Evolutionary conservation across 2,329 filamentous ascomycete species (phyloP).

Genomic region (Colletotrichum acutatum): DNA sequence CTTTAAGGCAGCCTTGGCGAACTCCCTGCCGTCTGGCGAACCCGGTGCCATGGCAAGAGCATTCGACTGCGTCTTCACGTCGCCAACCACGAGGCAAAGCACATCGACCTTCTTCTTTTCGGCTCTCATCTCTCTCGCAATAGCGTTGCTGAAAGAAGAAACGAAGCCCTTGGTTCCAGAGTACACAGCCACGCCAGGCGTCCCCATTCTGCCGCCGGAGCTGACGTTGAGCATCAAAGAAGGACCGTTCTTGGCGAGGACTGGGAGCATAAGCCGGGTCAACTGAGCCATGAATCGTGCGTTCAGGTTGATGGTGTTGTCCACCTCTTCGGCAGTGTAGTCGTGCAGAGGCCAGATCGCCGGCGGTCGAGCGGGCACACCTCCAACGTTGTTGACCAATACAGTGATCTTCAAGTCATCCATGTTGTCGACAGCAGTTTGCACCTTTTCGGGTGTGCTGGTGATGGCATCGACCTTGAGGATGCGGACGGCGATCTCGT

Average conservation of each 20-base stretch:
- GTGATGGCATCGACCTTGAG: conserved; percentile 44
- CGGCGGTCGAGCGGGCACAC: conserved; percentile 40
- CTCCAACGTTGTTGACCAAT: conserved; percentile 48
- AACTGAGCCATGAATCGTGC: conserved; percentile 48
- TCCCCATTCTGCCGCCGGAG: conserved; percentile 40
- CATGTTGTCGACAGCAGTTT: conserved; percentile 38
- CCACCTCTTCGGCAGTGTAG: conserved; percentile 43
- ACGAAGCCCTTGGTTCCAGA: conserved; percentile 46
- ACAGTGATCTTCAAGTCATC: conserved; percentile 43
- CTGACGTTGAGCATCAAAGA: conserved; percentile 45
- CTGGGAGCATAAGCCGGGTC: conserved; percentile 39
- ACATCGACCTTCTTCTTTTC: conserved; percentile 41
- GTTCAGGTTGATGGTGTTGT: conserved; percentile 45
- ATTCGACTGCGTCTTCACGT: conserved; percentile 38
- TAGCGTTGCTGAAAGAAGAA: conserved; percentile 40
- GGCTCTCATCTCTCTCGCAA: conserved; percentile 43
- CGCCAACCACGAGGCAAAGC: conserved; percentile 42
- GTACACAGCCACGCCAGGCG: conserved; percentile 45
- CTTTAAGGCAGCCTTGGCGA: conserved; percentile 35
- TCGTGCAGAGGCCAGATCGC: conserved; percentile 42
- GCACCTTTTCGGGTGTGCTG: conserved; percentile 42
- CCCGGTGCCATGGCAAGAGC: too few relatives aligned
- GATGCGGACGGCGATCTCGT: conserved; percentile 41
- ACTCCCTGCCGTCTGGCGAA: conserved; percentile 17
- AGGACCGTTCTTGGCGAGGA: conserved; percentile 41